Conservation (phyloP, 345 rosid species). For the Lenwebbia sp. region DNA sequence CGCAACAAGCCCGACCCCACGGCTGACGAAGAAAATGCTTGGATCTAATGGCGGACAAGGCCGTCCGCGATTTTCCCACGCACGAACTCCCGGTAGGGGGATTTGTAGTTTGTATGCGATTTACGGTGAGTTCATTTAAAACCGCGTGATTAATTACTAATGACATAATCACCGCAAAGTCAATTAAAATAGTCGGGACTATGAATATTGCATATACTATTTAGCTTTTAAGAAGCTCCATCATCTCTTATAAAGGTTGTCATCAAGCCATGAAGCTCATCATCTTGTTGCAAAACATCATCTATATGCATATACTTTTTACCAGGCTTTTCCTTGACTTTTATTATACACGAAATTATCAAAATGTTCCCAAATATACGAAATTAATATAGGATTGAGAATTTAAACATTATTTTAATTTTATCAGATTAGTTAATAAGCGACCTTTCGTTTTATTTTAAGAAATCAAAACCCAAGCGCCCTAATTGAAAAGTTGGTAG, state of each 20-base stretch:
- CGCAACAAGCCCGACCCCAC: not conserved
- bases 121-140: not conserved
- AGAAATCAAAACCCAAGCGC: not conserved
- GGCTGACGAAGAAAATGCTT: not conserved
- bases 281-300: not conserved
- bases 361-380: too few relatives aligned
- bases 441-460: conserved; percentile 5
- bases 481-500: not conserved
- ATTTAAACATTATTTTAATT: too few relatives aligned
- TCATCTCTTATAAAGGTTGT: not conserved
- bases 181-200: not conserved
- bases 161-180: not conserved
- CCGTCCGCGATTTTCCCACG: too few relatives aligned
- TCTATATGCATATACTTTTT: too few relatives aligned
- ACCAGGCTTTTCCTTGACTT: too few relatives aligned
- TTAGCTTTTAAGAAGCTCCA: not conserved
- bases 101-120: too few relatives aligned
- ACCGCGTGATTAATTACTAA: not conserved
- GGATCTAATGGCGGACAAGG: too few relatives aligned
- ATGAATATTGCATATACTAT: not conserved
- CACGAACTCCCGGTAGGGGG: too few relatives aligned
- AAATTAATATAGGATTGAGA: too few relatives aligned
- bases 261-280: not conserved
- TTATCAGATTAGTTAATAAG: not conserved
- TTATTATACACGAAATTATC: too few relatives aligned